phyloP scores from a whole-genome alignment of 2,329 filamentous ascomycete genomes.

The Neonectria coccinea region DNA sequence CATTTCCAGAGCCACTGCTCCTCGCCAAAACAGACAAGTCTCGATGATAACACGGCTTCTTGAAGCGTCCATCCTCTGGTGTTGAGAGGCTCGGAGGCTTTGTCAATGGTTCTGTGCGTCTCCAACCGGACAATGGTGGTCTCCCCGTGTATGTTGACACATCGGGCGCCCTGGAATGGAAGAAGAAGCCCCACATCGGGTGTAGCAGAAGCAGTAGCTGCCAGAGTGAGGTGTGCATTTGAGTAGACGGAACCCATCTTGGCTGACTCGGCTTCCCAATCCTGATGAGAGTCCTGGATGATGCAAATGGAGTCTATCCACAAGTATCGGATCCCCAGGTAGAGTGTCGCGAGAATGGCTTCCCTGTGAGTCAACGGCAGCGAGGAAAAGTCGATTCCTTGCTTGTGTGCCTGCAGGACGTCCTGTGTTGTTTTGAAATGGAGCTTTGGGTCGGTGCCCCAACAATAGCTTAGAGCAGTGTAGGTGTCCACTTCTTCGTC shows the following conservation, averaged over 20 bases:
- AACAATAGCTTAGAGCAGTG: slow-evolving; percentile 10
- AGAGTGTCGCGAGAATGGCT: slow-evolving; percentile 18
- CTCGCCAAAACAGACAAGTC: slow-evolving; percentile 9
- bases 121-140: slow-evolving; percentile 11
- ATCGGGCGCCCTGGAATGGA: slow-evolving; percentile 6
- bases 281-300: slow-evolving; percentile 23
- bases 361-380: slow-evolving; percentile 29
- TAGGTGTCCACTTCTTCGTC: slow-evolving; percentile 1
- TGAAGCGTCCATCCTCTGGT: slow-evolving; percentile 13
- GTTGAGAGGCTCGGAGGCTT: slow-evolving; percentile 6
- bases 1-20: slow-evolving; percentile 20
- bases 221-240: slow-evolving; percentile 2
- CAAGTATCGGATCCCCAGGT: slow-evolving; percentile 25
- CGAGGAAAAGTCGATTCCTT: background rate
- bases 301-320: slow-evolving; percentile 36
- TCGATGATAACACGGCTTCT: slow-evolving; percentile 2
- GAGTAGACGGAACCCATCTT: slow-evolving; percentile 40
- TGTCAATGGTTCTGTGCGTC: slow-evolving; percentile 8
- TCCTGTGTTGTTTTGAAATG: slow-evolving; percentile 4
- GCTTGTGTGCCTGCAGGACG: slow-evolving; percentile 4
- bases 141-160: background rate
- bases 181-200: slow-evolving; percentile 1
- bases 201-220: slow-evolving; percentile 6
- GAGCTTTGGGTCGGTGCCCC: slow-evolving; percentile 8
- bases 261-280: slow-evolving; percentile 24